Percentiles rank a stretch among this genome's conserved stretches.
Conservation (phyloP, 169 alveolate species). For the Plasmodium sp. region DNA sequence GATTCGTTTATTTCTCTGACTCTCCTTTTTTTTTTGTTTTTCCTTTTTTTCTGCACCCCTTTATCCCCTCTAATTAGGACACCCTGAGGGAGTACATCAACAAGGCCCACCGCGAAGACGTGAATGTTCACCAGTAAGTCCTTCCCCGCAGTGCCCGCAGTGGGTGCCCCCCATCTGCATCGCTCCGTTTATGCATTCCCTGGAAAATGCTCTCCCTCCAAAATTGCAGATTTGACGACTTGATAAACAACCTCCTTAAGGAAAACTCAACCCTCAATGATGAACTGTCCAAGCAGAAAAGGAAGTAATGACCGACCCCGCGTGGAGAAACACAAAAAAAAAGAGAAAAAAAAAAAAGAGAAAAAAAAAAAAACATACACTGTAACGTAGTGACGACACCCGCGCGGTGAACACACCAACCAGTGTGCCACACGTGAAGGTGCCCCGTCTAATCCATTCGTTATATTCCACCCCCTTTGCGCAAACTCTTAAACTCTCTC, state of each 20-base stretch:
- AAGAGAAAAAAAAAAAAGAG: not conserved
- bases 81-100: slow-evolving; percentile 33
- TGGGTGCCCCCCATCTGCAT: not conserved
- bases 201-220: not conserved
- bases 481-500: not conserved
- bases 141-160: not conserved
- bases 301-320: slow-evolving; percentile 14
- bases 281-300: slow-evolving; percentile 54
- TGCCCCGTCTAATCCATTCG: not conserved
- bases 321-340: not conserved
- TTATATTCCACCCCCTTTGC: not conserved
- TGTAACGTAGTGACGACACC: not conserved
- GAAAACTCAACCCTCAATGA: slow-evolving; percentile 32
- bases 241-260: slow-evolving; percentile 47
- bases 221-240: slow-evolving; percentile 40
- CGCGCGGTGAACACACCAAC: not conserved
- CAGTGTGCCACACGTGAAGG: not conserved
- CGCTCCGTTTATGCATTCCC: not conserved
- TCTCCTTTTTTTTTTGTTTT: not conserved
- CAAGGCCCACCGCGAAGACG: slow-evolving; percentile 7
- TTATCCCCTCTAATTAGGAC: not conserved
- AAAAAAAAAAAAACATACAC: not conserved
- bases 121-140: slow-evolving; percentile 40
- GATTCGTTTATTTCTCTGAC: not conserved
- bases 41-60: not conserved